Conservation (phyloP, 139 green algal genomes). For the Chlamydomonas schloesseri region DNA sequence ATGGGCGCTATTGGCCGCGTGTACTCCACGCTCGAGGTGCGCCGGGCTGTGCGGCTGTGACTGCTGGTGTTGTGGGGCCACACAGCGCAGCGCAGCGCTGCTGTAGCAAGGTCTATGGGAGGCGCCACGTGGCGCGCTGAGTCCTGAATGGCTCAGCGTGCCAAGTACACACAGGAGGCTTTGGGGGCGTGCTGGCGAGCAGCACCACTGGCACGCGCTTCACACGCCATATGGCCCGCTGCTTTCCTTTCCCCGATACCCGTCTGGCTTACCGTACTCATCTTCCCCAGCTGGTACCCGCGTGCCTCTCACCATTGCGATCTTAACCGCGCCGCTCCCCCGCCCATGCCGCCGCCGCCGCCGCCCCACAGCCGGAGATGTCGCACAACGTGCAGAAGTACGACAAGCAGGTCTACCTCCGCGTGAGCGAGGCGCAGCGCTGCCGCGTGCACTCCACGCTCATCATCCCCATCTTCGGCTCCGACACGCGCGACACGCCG, state of each 20-base stretch:
- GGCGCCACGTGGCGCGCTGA: no score
- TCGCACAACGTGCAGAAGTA: conserved; percentile 85
- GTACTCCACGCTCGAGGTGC: conserved; percentile 65
- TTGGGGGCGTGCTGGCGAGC: no score
- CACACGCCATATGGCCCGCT: no score
- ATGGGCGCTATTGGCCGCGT: conserved; percentile 80
- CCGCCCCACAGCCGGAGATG: conserved; percentile 81
- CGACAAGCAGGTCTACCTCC: conserved; percentile 82
- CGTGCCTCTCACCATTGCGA: neutral
- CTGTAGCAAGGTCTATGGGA: no score
- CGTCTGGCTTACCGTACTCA: no score
- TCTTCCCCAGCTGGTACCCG: no score
- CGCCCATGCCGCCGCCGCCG: neutral
- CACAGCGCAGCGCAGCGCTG: no score
- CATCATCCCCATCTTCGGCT: conserved; percentile 50
- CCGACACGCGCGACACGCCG: conserved; percentile 47
- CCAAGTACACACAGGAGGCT: no score
- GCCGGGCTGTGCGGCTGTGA: neutral
- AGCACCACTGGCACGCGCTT: no score
- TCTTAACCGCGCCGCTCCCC: neutral
- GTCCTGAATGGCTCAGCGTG: no score
- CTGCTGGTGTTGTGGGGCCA: no score
- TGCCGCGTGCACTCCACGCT: conserved; percentile 82
- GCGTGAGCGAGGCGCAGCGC: conserved; percentile 83
- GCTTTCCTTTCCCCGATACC: no score